Evolutionary conservation across 345 rosid species (phyloP), one percentile per base, ranked within the genome.

Genomic region (Hypericum androsaemum): DNA sequence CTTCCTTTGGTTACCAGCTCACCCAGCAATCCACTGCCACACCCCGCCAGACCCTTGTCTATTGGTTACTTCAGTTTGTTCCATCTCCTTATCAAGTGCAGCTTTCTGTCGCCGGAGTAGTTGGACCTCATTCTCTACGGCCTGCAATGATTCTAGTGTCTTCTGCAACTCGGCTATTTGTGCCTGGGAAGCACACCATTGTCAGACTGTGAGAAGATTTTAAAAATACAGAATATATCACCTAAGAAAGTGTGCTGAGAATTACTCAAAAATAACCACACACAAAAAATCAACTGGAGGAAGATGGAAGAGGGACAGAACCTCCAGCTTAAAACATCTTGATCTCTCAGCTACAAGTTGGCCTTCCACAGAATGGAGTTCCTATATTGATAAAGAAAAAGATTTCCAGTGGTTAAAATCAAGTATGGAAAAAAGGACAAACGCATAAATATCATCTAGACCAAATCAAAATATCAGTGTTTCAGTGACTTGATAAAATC

Each of bases 291-390:
- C 36, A 46, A 7, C 50, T 13, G n/a, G 59, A 57, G 39, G 38
- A 57, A 13, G 11, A 12, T 46, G 59, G 35, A 43, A 8, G 28
- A 52, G n/a, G 17, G 39, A 49, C 10, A 46, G 47, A 60, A 92
- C 98, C 98, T 92, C 98, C 54, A 88, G 79, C 70, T 88, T 92
- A 55, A 83, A 85, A 86, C 95, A 92, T 85, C 98, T 81, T 69
- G 97, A 92, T 71, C 95, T 83, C 78, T 92, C 98, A 3, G 95
- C 72, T 46, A 68, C 69, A 51, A 85, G 82, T 72, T 88, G 97
- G 68, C 95, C 88, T 68, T 81, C 89, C 55, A 92, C 94, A 15
- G 96, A 92, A 36, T 77, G 80, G 51, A 88, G 85, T 76, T 92
- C 96, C 98, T 92, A 74, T 46, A 64, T 56, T 37, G 44, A 51